Percentiles rank a stretch among this genome's conserved stretches.
Conservation (phyloP, 495 filamentous ascomycete species). For the Penicillium pancosmium region DNA sequence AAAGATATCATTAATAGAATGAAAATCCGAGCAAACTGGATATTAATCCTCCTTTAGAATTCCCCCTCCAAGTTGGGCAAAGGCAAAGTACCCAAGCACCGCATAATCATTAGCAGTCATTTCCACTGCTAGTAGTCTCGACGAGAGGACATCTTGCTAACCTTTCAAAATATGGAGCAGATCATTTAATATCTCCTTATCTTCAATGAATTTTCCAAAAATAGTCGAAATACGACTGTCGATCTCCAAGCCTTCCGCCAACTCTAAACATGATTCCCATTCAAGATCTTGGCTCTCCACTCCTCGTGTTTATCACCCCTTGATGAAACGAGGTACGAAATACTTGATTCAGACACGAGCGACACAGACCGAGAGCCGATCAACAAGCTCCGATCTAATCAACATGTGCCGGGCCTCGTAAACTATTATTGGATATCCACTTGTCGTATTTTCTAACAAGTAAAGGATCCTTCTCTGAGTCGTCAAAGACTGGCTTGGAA, state of each 20-base stretch:
- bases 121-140: no score
- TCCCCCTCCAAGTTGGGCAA: no score
- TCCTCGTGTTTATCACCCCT: slow-evolving; percentile 6
- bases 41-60: no score
- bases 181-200: not conserved
- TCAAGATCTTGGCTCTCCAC: slow-evolving; percentile 7
- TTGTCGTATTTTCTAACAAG: not conserved
- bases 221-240: slow-evolving; percentile 6
- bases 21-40: no score
- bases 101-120: no score
- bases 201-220: not conserved
- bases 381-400: not conserved
- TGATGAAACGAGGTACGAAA: not conserved
- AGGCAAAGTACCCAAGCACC: no score
- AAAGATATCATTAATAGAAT: no score
- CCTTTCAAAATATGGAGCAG: no score
- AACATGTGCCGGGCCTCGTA: not conserved
- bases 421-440: not conserved
- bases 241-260: slow-evolving; percentile 4
- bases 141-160: no score
- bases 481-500: not conserved
- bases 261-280: not conserved
- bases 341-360: not conserved
- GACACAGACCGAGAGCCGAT: not conserved
- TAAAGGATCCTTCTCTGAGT: not conserved